Evolutionary conservation across 169 alveolate genomes (phyloP).

Genomic region (Cyclospora cayetanensis): DNA sequence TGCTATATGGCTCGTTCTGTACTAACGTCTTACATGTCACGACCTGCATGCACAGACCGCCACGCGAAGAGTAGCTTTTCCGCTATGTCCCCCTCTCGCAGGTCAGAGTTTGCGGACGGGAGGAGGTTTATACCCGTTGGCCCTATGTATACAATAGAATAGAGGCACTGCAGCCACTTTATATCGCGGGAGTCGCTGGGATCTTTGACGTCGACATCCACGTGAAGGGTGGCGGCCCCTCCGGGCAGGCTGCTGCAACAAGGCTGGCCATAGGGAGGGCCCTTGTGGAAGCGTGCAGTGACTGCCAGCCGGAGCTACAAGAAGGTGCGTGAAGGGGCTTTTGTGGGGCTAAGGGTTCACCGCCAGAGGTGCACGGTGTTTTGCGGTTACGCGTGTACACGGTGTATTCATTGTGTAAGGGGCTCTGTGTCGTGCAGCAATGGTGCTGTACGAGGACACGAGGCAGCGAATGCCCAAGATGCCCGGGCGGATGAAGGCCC

Average conservation of each 20-base stretch:
- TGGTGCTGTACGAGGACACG: constrained; percentile 84
- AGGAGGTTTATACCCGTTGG: constrained; percentile 86
- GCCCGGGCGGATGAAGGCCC: constrained; percentile 88
- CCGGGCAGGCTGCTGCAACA: constrained; percentile 88
- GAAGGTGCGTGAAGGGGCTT: constrained; percentile 67
- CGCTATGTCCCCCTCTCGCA: not conserved
- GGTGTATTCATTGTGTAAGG: not conserved
- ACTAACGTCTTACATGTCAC: no score
- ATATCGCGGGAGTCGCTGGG: constrained; percentile 83
- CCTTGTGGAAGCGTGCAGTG: constrained; percentile 83
- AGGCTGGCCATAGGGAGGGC: constrained; percentile 88
- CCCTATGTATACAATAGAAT: constrained; percentile 82
- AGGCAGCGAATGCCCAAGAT: constrained; percentile 88
- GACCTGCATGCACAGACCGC: no score
- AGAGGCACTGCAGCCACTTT: constrained; percentile 87
- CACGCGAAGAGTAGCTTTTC: no score
- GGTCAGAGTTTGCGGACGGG: constrained; percentile 83
- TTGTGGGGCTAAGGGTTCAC: not conserved
- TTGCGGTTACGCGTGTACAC: not conserved
- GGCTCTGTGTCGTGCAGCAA: constrained; percentile 53
- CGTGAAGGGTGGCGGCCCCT: constrained; percentile 86
- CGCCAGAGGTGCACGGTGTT: not conserved
- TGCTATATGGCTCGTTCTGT: no score
- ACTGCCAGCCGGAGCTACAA: constrained; percentile 75
- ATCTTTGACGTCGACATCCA: constrained; percentile 83